A percentile compares a stretch with the other conserved stretches of the same genome.
Evolutionary conservation across 306 rosid genomes (phyloP).

Genomic region (Acacia confusa): DNA sequence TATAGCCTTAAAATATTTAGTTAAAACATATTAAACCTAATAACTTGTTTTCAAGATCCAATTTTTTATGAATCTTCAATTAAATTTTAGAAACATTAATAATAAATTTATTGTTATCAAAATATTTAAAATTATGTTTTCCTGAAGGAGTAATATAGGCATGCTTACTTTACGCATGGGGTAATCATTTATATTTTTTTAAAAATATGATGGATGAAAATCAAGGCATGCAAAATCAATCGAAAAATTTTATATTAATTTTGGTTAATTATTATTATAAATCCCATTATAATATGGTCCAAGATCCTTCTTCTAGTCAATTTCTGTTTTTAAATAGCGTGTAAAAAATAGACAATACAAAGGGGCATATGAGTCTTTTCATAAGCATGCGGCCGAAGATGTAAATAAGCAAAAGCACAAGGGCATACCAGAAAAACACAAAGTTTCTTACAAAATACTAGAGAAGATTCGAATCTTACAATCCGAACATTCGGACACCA

Average conservation of each 20-base stretch:
- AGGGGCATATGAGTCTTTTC: background rate
- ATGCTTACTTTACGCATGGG: background rate
- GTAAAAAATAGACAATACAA: too few species aligned
- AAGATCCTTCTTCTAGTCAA: background rate
- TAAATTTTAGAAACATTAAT: too few species aligned
- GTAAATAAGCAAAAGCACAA: background rate
- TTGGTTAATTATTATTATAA: background rate
- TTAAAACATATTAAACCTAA: background rate
- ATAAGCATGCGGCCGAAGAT: background rate
- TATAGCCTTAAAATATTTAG: too few species aligned
- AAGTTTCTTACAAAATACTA: background rate
- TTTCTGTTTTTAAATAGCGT: too few species aligned
- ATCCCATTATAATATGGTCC: background rate
- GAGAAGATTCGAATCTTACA: slow-evolving; percentile 12
- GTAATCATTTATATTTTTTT: too few species aligned
- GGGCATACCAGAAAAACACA: background rate
- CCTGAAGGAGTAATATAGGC: too few species aligned
- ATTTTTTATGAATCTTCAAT: background rate
- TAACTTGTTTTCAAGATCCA: background rate
- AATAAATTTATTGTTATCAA: too few species aligned
- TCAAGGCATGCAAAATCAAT: background rate
- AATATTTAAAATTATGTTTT: too few species aligned
- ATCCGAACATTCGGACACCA: slow-evolving; percentile 4
- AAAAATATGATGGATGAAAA: background rate
- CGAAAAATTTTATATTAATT: background rate